These are phyloP conservation scores for Coelastrella sp. DNA, from an alignment of 139 green algal genomes.

Conservation along the genomic window DNA sequence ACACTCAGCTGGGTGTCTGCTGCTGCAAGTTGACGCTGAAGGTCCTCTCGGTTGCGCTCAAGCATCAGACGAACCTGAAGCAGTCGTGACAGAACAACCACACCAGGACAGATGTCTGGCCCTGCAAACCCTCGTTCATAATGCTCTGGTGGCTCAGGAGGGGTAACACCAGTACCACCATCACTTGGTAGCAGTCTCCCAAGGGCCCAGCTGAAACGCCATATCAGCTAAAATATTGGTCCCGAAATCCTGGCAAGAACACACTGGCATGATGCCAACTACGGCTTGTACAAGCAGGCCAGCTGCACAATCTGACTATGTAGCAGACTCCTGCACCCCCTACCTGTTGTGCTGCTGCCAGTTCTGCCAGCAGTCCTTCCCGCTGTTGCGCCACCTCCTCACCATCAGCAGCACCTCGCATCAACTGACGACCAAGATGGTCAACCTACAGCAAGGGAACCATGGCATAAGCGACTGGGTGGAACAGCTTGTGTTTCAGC, in stretches of 20 bases:
- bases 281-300: neutral
- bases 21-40: conserved; percentile 75
- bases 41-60: conserved; percentile 76
- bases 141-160: too few species aligned
- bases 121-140: too few species aligned
- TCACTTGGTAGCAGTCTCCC: too few species aligned
- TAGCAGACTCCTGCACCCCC: neutral
- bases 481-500: neutral
- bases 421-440: conserved; percentile 69
- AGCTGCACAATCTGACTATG: neutral
- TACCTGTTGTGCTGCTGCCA: conserved; percentile 77
- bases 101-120: too few species aligned
- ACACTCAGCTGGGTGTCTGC: conserved; percentile 47
- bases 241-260: too few species aligned
- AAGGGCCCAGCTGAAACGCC: too few species aligned
- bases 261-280: neutral
- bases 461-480: neutral
- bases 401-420: conserved; percentile 55
- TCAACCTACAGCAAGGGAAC: conserved; percentile 48
- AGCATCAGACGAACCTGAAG: conserved; percentile 56
- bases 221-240: too few species aligned
- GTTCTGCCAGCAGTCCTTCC: conserved; percentile 74
- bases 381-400: conserved; percentile 68
- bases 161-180: too few species aligned
- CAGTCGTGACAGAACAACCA: too few species aligned